phyloP scores from a whole-genome alignment of 1,284 basidiomycete species.

The Marasmius sp. region DNA sequence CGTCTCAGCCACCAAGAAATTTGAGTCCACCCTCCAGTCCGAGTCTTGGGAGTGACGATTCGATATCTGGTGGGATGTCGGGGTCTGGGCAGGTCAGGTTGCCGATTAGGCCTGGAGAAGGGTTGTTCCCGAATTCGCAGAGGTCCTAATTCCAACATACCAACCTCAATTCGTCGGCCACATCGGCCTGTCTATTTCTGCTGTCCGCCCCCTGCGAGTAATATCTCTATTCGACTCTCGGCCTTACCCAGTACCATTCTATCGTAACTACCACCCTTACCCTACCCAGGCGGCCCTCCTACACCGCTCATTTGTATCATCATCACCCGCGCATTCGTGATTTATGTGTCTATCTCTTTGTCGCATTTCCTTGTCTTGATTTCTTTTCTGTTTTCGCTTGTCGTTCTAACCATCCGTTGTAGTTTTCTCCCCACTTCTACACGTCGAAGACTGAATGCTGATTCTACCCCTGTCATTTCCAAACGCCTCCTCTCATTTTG shows the following conservation, averaged over 20 bases:
- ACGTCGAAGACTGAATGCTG: neutral
- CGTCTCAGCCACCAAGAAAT: conserved; percentile 3
- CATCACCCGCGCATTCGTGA: neutral
- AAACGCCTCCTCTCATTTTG: neutral
- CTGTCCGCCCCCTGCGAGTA: neutral
- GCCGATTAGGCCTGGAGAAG: conserved; percentile 43
- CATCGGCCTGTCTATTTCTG: neutral
- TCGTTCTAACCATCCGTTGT: neutral
- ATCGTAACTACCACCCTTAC: no score
- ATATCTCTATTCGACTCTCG: neutral
- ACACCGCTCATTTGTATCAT: neutral
- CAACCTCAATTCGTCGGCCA: neutral
- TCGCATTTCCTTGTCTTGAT: neutral
- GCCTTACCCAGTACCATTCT: no score
- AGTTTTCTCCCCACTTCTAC: neutral
- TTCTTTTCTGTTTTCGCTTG: neutral
- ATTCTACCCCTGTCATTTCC: neutral
- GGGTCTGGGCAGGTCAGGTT: conserved; percentile 43
- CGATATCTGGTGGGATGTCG: conserved; percentile 25
- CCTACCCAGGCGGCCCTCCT: neutral
- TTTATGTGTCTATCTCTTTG: neutral
- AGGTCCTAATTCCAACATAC: neutral
- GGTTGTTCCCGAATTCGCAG: conserved; percentile 30
- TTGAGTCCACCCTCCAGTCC: conserved; percentile 1
- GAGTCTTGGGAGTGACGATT: conserved; percentile 14